Percentiles rank a stretch among this genome's conserved stretches.
Conservation (phyloP, 495 filamentous ascomycete genomes). For the Cladorrhinum samala region DNA sequence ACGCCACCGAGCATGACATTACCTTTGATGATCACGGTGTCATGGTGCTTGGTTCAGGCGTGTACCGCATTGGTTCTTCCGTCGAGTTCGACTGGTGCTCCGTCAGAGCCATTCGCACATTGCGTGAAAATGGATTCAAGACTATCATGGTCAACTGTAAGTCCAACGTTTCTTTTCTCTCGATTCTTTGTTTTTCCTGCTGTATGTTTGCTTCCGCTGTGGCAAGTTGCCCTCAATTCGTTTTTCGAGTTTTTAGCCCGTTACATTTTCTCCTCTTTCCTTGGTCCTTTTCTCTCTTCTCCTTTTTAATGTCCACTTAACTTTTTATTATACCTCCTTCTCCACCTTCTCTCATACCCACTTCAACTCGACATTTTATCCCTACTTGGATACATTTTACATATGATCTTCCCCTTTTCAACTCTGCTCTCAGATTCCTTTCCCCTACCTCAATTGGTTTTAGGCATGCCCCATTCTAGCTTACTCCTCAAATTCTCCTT, state of each 20-base stretch:
- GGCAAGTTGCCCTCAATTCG: too few species aligned
- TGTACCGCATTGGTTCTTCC: constrained; percentile 95
- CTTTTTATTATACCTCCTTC: background rate
- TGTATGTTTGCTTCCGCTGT: too few species aligned
- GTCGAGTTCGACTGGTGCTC: constrained; percentile 99
- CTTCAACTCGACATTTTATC: too few species aligned
- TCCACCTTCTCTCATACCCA: too few species aligned
- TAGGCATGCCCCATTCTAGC: too few species aligned
- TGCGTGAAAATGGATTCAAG: constrained; percentile 82
- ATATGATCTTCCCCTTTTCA: too few species aligned
- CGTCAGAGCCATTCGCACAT: constrained; percentile 89
- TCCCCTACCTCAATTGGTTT: too few species aligned
- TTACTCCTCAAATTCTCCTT: too few species aligned
- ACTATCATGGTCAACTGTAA: constrained; percentile 88
- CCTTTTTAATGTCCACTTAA: background rate
- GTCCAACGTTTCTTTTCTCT: constrained; percentile 2
- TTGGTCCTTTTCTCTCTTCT: background rate
- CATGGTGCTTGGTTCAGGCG: constrained; percentile 95
- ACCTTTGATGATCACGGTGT: constrained; percentile 78
- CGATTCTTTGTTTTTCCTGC: background rate
- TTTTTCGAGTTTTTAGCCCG: too few species aligned
- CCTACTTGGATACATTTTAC: too few species aligned
- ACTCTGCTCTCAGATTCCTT: too few species aligned
- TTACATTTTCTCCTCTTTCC: too few species aligned
- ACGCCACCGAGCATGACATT: constrained; percentile 81